Percentiles rank a stretch among this genome's conserved stretches.
Conservation (phyloP, 202 grass and related monocot species). For the Tripidium arundinaceum region DNA sequence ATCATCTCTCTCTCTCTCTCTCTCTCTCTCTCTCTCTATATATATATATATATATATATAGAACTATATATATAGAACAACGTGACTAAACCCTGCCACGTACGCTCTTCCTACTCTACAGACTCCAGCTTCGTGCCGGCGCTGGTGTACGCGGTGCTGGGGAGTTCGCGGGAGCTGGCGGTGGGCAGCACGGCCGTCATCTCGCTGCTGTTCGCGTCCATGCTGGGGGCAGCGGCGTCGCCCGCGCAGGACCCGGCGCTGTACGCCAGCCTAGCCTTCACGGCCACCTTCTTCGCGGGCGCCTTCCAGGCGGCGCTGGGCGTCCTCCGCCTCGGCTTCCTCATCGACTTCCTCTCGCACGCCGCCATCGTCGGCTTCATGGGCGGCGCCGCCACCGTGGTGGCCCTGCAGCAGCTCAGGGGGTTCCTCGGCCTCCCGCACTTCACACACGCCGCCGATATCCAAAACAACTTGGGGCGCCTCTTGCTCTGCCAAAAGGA, state of each 20-base stretch:
- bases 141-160: too few relatives aligned
- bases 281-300: constrained; percentile 77
- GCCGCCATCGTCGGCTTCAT: constrained; percentile 70
- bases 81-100: not conserved
- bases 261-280: constrained; percentile 59
- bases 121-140: too few relatives aligned
- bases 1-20: not conserved
- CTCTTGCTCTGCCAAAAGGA: too few relatives aligned
- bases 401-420: constrained; percentile 57
- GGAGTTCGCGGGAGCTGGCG: too few relatives aligned
- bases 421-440: constrained; percentile 58
- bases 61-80: not conserved
- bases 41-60: too few relatives aligned
- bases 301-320: constrained; percentile 52
- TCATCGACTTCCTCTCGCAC: too few relatives aligned
- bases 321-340: constrained; percentile 62
- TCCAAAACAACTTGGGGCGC: too few relatives aligned
- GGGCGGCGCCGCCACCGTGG: constrained; percentile 57
- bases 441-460: constrained; percentile 44
- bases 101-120: too few relatives aligned
- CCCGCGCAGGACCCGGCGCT: constrained; percentile 32
- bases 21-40: too few relatives aligned
- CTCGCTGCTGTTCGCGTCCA: constrained; percentile 53
- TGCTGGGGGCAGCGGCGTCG: constrained; percentile 39
- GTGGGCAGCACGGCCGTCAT: constrained; percentile 47